These are phyloP conservation scores for Sodiomyces alkalinus DNA, from an alignment of 2,329 filamentous ascomycete genomes.

Conservation along the genomic window DNA sequence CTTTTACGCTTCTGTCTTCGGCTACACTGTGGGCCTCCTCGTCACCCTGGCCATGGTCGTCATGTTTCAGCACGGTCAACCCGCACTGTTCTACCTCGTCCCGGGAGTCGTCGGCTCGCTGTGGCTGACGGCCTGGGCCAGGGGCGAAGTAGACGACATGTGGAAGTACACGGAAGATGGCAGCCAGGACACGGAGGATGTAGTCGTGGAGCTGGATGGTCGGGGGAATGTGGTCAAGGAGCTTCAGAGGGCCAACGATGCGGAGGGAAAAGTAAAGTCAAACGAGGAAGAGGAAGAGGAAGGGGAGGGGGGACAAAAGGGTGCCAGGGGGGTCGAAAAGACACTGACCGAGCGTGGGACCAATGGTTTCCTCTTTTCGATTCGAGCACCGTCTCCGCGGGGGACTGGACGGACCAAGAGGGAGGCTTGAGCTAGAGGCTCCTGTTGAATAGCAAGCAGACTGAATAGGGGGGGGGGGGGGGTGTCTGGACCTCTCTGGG, in stretches of 20 bases:
- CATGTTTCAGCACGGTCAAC: slow-evolving; percentile 68
- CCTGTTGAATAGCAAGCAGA: no score
- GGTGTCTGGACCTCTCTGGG: no score
- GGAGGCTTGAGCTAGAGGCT: no score
- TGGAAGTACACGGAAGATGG: slow-evolving; percentile 71
- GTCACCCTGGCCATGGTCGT: slow-evolving; percentile 64
- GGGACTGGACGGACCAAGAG: no score
- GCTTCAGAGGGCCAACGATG: slow-evolving; percentile 15
- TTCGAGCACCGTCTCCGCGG: slow-evolving; percentile 4
- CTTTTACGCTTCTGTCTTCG: slow-evolving; percentile 61
- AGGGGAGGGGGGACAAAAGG: slow-evolving; percentile 8
- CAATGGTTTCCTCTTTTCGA: slow-evolving; percentile 14
- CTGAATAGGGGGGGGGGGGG: no score
- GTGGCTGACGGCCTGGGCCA: slow-evolving; percentile 56
- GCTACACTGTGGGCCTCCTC: slow-evolving; percentile 67
- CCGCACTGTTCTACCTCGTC: slow-evolving; percentile 82
- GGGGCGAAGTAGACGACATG: slow-evolving; percentile 60
- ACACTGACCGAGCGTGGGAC: slow-evolving; percentile 1
- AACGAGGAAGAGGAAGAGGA: slow-evolving; percentile 13
- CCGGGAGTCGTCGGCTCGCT: slow-evolving; percentile 64
- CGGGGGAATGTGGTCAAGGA: slow-evolving; percentile 29
- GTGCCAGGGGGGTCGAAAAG: slow-evolving; percentile 6
- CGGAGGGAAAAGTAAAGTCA: slow-evolving; percentile 20
- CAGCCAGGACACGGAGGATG: slow-evolving; percentile 36
- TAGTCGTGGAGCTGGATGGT: slow-evolving; percentile 38